Evolutionary conservation across 1,139 yeast genomes (phyloP), one percentile per base, ranked within the genome.

Genomic region (Diutina scorzettiae): DNA sequence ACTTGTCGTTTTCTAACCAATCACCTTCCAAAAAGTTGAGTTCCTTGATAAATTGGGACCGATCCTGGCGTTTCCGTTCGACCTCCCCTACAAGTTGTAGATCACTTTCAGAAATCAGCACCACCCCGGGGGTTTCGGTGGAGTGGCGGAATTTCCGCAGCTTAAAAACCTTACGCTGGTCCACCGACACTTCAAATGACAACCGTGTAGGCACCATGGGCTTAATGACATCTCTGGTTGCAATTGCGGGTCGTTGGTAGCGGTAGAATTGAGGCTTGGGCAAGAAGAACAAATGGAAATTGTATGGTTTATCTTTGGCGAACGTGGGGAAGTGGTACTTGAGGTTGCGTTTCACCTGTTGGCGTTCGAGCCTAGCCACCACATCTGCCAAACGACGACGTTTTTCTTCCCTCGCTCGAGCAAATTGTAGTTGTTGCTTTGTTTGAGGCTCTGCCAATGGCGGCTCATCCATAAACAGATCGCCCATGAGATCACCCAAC

Each of bases 281-380:
- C 4, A 81, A 76, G 52, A 81, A 82, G 41, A 83, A 63, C 5
- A 74, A 58, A 55, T 81, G 85, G 71, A 81, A 77, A 51, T 78
- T 75, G 52, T 81, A 65, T 1, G 81, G 72, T 40, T 71, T 66
- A 32, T 74, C 69, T 14, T 64, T 64, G 41, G 69, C 64, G 55
- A 80, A 85, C 2, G 73, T 67, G 0, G 95, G 95, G 53, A 71
- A 84, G 52, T 75, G 76, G 37, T 64, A 60, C 40, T 63, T 58
- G 31, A 78, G 56, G 48, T 63, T 66, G 20, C 66, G 56, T 36
- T 54, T 58, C 39, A 51, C 57, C 45, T 60, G 55, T 48, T 59
- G 53, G 31, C 57, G 57, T 44, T 71, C 69, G 45, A 60, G 57
- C 48, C 53, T 60, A 53, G 46, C 54, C 45, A 64, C 69, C 44